A percentile compares a stretch with the other conserved stretches of the same genome.
Conservation (phyloP, 768 basidiomycete genomes). For the Phlegmacium glaucopus region DNA sequence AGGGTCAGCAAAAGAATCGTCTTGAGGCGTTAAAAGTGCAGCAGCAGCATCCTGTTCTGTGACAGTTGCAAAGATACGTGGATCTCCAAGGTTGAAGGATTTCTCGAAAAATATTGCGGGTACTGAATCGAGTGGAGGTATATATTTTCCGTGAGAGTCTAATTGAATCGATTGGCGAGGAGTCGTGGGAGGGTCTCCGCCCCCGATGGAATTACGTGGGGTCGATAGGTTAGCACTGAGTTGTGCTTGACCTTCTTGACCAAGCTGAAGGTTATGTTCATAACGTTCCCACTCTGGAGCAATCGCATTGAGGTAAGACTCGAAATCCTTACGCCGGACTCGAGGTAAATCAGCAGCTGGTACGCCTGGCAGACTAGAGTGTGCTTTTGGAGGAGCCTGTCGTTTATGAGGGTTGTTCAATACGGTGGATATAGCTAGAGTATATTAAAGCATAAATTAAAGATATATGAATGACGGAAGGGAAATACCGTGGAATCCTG, state of each 20-base stretch:
- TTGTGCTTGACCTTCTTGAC: conserved; percentile 37
- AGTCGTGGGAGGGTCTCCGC: conserved; percentile 18
- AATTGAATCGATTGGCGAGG: conserved; percentile 13
- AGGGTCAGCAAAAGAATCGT: conserved; percentile 43
- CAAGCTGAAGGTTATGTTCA: conserved; percentile 41
- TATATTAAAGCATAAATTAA: neutral
- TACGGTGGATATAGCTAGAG: conserved; percentile 86
- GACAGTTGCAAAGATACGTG: conserved; percentile 72
- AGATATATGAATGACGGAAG: neutral
- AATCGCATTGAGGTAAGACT: conserved; percentile 72
- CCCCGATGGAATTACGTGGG: conserved; percentile 20
- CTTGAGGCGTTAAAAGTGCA: conserved; percentile 22
- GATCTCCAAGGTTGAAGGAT: conserved; percentile 79
- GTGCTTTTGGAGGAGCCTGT: conserved; percentile 84
- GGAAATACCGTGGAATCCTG: conserved; percentile 83
- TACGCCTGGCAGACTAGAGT: conserved; percentile 72
- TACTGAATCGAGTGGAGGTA: conserved; percentile 73
- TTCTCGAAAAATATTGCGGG: conserved; percentile 79
- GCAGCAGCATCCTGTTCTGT: conserved; percentile 49
- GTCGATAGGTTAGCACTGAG: conserved; percentile 28
- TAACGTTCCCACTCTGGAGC: conserved; percentile 77
- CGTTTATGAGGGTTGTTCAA: conserved; percentile 86
- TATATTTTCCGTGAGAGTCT: conserved; percentile 31
- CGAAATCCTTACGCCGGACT: conserved; percentile 80
- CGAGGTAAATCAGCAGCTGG: conserved; percentile 75